phyloP scores from a whole-genome alignment of 2,329 filamentous ascomycete genomes.

The Colletotrichum godetiae region DNA sequence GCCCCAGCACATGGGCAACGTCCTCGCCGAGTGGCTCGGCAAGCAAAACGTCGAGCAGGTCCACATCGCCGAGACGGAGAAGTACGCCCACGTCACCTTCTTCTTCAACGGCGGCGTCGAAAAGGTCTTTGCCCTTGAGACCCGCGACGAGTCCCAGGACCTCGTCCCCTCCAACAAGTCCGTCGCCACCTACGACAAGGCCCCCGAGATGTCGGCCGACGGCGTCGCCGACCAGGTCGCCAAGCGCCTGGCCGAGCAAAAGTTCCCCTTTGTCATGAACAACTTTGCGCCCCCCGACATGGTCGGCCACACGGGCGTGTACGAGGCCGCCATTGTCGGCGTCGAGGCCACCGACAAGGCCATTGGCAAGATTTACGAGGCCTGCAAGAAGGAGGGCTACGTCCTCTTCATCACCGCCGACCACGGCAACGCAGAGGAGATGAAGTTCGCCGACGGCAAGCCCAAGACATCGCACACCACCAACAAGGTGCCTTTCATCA shows the following conservation, averaged over 20 bases:
- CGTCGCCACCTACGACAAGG: slow-evolving; percentile 93
- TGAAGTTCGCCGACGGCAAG: slow-evolving; percentile 95
- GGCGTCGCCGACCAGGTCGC: slow-evolving; percentile 89
- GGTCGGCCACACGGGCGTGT: slow-evolving; percentile 98
- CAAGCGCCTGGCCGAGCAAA: slow-evolving; percentile 85
- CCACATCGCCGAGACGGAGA: slow-evolving; percentile 98
- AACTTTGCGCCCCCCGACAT: slow-evolving; percentile 99
- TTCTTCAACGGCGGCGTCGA: slow-evolving; percentile 99
- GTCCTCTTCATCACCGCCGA: slow-evolving; percentile 95
- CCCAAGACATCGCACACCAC: slow-evolving; percentile 98
- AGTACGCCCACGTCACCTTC: slow-evolving; percentile 99
- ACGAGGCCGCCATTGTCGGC: slow-evolving; percentile 90
- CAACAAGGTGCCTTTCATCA: slow-evolving; percentile 97
- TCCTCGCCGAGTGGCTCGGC: slow-evolving; percentile 95
- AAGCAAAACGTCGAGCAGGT: slow-evolving; percentile 93
- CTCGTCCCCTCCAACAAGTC: slow-evolving; percentile 88
- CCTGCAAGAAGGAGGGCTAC: slow-evolving; percentile 93
- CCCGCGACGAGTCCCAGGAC: slow-evolving; percentile 83
- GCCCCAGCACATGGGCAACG: slow-evolving; percentile 96
- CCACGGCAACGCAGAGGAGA: slow-evolving; percentile 98
- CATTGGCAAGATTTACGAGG: slow-evolving; percentile 92
- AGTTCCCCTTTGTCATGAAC: slow-evolving; percentile 99
- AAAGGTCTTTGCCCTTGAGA: slow-evolving; percentile 93
- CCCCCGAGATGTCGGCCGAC: slow-evolving; percentile 95
- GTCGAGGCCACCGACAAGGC: slow-evolving; percentile 90